Evolutionary conservation across 176 grass and related monocot genomes (phyloP), one percentile per base, ranked within the genome.

Genomic region (Bromus sterilis): DNA sequence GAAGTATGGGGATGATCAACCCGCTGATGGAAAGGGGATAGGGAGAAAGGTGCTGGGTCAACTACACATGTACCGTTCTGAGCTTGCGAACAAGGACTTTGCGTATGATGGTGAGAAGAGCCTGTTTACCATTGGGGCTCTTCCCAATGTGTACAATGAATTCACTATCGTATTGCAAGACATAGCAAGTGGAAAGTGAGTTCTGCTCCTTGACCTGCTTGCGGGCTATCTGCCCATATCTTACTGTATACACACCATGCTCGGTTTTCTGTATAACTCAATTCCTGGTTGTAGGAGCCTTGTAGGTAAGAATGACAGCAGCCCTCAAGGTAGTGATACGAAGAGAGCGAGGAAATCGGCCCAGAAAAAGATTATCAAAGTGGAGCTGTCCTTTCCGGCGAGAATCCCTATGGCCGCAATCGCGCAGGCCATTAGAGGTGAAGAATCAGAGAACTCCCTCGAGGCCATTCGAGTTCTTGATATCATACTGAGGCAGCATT

Each of bases 101-200:
- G 86, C 91, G 5, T 94, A 94, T 88, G 88, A 94, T 84, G 91
- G 88, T 11, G 91, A 94, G 53, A 94, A 94, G 20, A 91, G 79
- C 56, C 79, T 94, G 1, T 94, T 91, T 61, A 94, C 91, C 6
- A 20, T 91, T 36, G 91, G 86, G 0, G 44, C 86, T 61, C 91
- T 94, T 77, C 91, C 91, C 68, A 83, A 94, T 81, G 64, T 78
- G 20, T 91, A 77, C 32, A 91, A 91, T 31, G 88, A 94, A 40
- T 94, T 94, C 78, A 86, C 76, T 12, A 76, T 94, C 2, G 57
- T 91, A 24, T 61, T 94, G 31, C 88, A 94, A 70, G 88, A 94
- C 15, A 28, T 59, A 1, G 55, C 79, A 48, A 80, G 79, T 6
- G 71, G 70, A 79, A 94, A 76, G 86, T 94, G 83, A 84, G 86